Evolutionary conservation across 192 early-diverging fungal genomes (phyloP).

Genomic region (Coemansia pectinata): DNA sequence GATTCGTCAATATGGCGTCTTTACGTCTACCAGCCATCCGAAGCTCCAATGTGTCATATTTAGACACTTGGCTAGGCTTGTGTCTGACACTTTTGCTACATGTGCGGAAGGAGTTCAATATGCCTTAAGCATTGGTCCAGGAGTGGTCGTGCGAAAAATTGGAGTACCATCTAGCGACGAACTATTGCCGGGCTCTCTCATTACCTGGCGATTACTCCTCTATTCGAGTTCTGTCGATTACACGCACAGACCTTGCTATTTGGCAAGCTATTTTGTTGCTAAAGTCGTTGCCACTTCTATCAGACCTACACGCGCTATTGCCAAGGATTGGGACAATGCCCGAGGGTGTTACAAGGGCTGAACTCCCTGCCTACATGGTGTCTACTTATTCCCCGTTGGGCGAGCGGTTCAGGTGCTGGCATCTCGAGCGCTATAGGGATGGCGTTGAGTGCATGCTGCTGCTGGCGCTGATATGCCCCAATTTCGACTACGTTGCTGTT

Average conservation of each 20-base stretch:
- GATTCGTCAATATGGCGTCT: not conserved
- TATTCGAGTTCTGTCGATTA: not conserved
- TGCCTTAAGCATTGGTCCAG: not conserved
- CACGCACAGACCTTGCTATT: not conserved
- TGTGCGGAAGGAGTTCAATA: not conserved
- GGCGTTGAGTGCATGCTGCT: not conserved
- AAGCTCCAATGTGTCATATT: not conserved
- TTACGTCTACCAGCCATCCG: not conserved
- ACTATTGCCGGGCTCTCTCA: not conserved
- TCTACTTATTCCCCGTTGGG: not conserved
- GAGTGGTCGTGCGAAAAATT: not conserved
- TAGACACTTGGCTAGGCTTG: not conserved
- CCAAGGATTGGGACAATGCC: not conserved
- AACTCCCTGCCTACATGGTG: not conserved
- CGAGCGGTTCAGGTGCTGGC: not conserved
- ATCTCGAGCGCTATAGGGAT: not conserved
- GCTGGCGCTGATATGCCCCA: not conserved
- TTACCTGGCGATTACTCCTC: not conserved
- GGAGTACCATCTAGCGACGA: not conserved
- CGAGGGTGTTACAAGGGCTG: not conserved
- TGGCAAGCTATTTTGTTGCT: not conserved
- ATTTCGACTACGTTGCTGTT: not conserved
- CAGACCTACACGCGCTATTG: not conserved
- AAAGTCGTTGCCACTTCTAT: not conserved
- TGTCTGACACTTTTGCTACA: not conserved